A percentile compares a stretch with the other conserved stretches of the same genome.
phyloP scores from a whole-genome alignment of 148 eudicot species.

The Fagopyrum tataricum region DNA sequence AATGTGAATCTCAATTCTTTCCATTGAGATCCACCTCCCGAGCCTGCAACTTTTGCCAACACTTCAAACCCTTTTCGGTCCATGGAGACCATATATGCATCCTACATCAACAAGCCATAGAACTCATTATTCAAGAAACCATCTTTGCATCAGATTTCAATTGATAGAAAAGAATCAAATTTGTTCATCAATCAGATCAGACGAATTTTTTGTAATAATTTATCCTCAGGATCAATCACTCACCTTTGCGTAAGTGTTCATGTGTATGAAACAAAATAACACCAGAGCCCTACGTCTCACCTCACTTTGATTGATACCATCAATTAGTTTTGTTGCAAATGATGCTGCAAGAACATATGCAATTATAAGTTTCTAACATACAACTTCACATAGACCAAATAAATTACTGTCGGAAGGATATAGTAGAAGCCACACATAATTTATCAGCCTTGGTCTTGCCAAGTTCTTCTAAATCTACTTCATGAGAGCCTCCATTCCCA shows the following conservation, averaged over 20 bases:
- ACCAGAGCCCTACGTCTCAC: constrained; percentile 73
- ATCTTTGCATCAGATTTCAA: no score
- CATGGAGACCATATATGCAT: constrained; percentile 54
- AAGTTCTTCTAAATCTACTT: constrained; percentile 51
- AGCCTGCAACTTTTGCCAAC: constrained; percentile 50
- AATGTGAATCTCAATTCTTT: constrained; percentile 58
- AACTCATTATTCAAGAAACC: not conserved
- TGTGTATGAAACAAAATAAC: constrained; percentile 51
- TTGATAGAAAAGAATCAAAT: no score
- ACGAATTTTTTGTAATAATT: no score
- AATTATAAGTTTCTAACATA: not conserved
- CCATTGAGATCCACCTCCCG: constrained; percentile 58
- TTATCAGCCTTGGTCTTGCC: constrained; percentile 57
- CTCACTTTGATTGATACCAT: constrained; percentile 87
- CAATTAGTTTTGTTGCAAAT: constrained; percentile 61
- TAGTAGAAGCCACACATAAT: constrained; percentile 41
- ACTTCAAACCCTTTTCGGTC: constrained; percentile 80
- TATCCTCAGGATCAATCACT: constrained; percentile 11
- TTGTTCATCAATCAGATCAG: not conserved
- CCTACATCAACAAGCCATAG: constrained; percentile 34
- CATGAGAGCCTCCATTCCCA: constrained; percentile 47
- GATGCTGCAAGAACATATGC: constrained; percentile 40
- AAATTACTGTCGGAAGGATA: not conserved
- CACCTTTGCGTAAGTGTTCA: constrained; percentile 64
- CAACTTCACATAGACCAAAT: not conserved